Percentiles rank a stretch among this genome's conserved stretches.
These are phyloP conservation scores for Pleurotus citrinopileatus DNA, from an alignment of 768 basidiomycete genomes.

Conservation along the genomic window DNA sequence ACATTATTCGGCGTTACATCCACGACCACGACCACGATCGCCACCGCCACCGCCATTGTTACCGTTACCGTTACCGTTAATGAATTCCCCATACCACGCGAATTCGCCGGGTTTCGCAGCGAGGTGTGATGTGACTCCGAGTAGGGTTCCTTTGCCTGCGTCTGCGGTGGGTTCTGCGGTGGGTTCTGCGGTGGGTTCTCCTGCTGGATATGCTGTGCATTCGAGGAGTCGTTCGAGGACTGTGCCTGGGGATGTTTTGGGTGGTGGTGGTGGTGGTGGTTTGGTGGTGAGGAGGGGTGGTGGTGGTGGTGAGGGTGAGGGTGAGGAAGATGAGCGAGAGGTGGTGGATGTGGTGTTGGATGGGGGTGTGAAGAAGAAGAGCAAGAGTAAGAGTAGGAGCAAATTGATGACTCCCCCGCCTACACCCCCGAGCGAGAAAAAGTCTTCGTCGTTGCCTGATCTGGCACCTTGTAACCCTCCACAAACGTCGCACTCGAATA, in stretches of 20 bases:
- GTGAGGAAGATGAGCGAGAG: no score
- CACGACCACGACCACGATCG: no score
- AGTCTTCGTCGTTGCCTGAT: background rate
- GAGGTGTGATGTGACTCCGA: background rate
- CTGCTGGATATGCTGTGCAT: background rate
- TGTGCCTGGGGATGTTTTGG: background rate
- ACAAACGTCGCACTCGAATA: constrained; percentile 3
- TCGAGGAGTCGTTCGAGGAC: constrained; percentile 3
- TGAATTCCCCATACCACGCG: background rate
- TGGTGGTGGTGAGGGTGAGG: no score
- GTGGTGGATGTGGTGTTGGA: no score
- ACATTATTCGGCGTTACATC: no score
- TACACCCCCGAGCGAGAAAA: background rate
- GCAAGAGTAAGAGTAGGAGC: background rate
- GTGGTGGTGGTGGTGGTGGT: background rate
- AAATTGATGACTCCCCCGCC: constrained; percentile 6
- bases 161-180: no score
- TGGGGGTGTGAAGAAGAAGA: no score
- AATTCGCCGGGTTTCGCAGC: background rate
- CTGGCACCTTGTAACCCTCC: background rate
- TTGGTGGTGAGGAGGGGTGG: no score
- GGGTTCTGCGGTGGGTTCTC: no score
- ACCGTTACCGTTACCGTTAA: no score
- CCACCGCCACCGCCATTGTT: no score
- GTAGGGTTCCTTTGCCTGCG: background rate